A percentile compares a stretch with the other conserved stretches of the same genome.
phyloP scores from a whole-genome alignment of 495 filamentous ascomycete species.

The Neurospora discreta region DNA sequence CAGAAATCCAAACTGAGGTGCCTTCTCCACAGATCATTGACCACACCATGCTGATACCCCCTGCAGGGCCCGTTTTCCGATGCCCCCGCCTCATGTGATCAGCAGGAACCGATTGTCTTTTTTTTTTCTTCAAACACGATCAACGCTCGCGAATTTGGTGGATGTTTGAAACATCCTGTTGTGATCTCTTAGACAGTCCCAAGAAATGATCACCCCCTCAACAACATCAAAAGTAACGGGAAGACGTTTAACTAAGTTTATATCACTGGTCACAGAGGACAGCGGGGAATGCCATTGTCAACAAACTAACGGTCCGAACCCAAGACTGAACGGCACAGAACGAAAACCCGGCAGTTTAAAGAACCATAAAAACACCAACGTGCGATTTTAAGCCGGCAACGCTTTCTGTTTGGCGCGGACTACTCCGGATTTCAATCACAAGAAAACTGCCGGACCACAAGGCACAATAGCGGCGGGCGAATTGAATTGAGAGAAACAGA shows the following conservation, averaged over 20 bases:
- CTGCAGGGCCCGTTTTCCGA: background rate
- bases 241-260: background rate
- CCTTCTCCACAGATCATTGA: background rate
- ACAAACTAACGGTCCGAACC: background rate
- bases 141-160: background rate
- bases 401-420: background rate
- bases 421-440: background rate
- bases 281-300: background rate
- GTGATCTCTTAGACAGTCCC: background rate
- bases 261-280: background rate
- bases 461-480: background rate
- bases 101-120: background rate
- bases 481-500: background rate
- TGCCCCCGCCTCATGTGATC: background rate
- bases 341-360: background rate
- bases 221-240: background rate
- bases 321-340: background rate
- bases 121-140: background rate
- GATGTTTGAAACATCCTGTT: background rate
- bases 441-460: background rate
- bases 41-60: background rate
- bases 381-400: background rate
- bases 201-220: background rate
- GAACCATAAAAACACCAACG: background rate
- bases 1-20: background rate